These are phyloP conservation scores for Boletus barrowsii DNA, from an alignment of 768 basidiomycete genomes.

Conservation along the genomic window DNA sequence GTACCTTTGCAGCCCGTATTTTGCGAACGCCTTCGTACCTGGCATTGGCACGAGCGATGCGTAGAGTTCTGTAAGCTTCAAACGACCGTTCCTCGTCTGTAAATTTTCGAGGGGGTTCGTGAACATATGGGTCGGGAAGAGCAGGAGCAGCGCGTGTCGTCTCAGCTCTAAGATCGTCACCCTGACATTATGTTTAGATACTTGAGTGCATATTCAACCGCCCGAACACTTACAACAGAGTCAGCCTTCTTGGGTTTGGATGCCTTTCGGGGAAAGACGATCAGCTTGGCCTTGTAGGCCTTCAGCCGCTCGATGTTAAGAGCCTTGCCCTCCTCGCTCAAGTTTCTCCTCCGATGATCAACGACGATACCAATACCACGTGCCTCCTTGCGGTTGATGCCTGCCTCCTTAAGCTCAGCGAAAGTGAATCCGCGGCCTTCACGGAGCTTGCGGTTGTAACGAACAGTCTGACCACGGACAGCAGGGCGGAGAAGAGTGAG, in stretches of 20 bases:
- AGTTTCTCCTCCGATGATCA: slow-evolving; percentile 94
- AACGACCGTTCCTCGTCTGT: slow-evolving; percentile 86
- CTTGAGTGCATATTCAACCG: neutral
- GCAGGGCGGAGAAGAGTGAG: slow-evolving; percentile 91
- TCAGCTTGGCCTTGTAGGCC: slow-evolving; percentile 88
- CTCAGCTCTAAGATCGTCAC: slow-evolving; percentile 74
- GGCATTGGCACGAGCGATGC: slow-evolving; percentile 74
- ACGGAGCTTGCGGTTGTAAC: slow-evolving; percentile 97
- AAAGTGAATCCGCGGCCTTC: slow-evolving; percentile 97
- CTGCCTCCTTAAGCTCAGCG: slow-evolving; percentile 93
- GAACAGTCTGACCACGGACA: slow-evolving; percentile 92
- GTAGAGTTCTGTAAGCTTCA: slow-evolving; percentile 86
- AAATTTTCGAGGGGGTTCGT: slow-evolving; percentile 91
- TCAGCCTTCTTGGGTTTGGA: slow-evolving; percentile 96
- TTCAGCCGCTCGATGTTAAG: slow-evolving; percentile 92
- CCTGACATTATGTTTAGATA: slow-evolving; percentile 41
- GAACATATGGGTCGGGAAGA: slow-evolving; percentile 62
- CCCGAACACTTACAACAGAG: slow-evolving; percentile 62
- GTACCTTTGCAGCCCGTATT: slow-evolving; percentile 78
- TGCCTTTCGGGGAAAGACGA: slow-evolving; percentile 96
- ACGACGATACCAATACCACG: slow-evolving; percentile 91
- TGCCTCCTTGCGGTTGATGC: slow-evolving; percentile 91
- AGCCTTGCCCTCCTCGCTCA: slow-evolving; percentile 95
- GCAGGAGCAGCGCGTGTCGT: slow-evolving; percentile 68
- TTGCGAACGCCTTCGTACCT: slow-evolving; percentile 88